These are phyloP conservation scores for Canariomyces notabilis DNA, from an alignment of 2,329 filamentous ascomycete species.

Conservation along the genomic window DNA sequence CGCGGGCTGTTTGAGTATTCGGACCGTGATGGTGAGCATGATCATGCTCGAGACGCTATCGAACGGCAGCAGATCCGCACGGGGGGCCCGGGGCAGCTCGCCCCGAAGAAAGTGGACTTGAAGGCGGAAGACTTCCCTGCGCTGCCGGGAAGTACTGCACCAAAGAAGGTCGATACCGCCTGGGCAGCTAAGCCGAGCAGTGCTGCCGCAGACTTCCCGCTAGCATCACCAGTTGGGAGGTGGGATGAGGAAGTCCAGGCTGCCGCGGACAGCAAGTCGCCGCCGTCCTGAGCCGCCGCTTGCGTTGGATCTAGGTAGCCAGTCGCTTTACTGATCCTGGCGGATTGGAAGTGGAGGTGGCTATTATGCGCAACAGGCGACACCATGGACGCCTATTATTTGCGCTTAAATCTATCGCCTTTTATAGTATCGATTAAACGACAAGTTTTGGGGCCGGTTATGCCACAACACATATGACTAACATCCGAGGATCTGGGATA, in stretches of 20 bases:
- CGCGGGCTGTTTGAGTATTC: conserved; percentile 27
- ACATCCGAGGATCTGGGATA: no score
- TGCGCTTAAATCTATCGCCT: no score
- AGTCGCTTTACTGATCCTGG: background rate
- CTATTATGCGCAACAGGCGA: no score
- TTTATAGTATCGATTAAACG: no score
- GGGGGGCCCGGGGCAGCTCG: background rate
- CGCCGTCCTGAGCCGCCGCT: conserved; percentile 1
- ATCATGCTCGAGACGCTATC: conserved; percentile 2
- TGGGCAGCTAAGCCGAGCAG: conserved; percentile 14
- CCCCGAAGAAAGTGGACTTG: conserved; percentile 24
- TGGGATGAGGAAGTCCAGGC: conserved; percentile 60
- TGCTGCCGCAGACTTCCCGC: conserved; percentile 22
- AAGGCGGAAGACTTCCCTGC: conserved; percentile 38
- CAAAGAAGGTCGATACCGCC: conserved; percentile 29
- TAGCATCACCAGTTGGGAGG: conserved; percentile 38
- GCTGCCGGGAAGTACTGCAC: conserved; percentile 27
- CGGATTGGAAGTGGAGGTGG: no score
- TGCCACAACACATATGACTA: no score
- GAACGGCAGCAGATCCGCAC: background rate
- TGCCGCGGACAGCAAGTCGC: conserved; percentile 9
- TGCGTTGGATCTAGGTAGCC: conserved; percentile 1
- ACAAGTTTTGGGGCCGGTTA: no score
- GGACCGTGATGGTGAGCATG: conserved; percentile 3
- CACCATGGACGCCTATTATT: no score